A percentile compares a stretch with the other conserved stretches of the same genome.
phyloP scores from a whole-genome alignment of 192 early-diverging fungal species.

The Coemansia sp. region DNA sequence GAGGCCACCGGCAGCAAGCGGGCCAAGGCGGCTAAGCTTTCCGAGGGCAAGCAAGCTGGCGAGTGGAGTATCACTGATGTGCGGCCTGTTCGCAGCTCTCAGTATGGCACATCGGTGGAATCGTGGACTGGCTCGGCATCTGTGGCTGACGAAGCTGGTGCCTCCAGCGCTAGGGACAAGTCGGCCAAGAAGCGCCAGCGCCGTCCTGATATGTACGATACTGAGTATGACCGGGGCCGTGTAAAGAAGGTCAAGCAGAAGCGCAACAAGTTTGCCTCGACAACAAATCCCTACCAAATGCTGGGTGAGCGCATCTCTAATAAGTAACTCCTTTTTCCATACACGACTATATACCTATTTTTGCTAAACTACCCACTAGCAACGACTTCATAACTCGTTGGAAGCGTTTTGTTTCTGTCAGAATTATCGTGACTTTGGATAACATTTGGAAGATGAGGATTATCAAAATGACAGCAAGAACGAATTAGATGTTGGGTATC shows the following conservation, averaged over 20 bases:
- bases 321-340: slow-evolving; percentile 14
- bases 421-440: neutral
- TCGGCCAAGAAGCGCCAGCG: slow-evolving; percentile 56
- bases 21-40: slow-evolving; percentile 55
- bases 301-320: slow-evolving; percentile 38
- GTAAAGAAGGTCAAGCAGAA: slow-evolving; percentile 73
- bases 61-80: slow-evolving; percentile 47
- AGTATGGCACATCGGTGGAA: slow-evolving; percentile 59
- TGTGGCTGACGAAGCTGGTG: slow-evolving; percentile 29
- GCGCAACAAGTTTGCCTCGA: slow-evolving; percentile 41
- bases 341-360: neutral
- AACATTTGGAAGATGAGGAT: too few species aligned
- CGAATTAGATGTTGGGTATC: too few species aligned
- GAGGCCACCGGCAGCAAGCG: slow-evolving; percentile 56
- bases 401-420: too few species aligned
- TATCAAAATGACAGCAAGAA: too few species aligned
- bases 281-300: slow-evolving; percentile 53
- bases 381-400: neutral
- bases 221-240: slow-evolving; percentile 76
- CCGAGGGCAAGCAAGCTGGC: slow-evolving; percentile 51
- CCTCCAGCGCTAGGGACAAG: slow-evolving; percentile 16
- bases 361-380: neutral
- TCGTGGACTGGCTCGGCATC: slow-evolving; percentile 55
- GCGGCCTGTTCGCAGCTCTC: slow-evolving; percentile 47
- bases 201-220: slow-evolving; percentile 64